Conservation (phyloP, 768 basidiomycete genomes). For the Phanerodontia chrysosporium region DNA sequence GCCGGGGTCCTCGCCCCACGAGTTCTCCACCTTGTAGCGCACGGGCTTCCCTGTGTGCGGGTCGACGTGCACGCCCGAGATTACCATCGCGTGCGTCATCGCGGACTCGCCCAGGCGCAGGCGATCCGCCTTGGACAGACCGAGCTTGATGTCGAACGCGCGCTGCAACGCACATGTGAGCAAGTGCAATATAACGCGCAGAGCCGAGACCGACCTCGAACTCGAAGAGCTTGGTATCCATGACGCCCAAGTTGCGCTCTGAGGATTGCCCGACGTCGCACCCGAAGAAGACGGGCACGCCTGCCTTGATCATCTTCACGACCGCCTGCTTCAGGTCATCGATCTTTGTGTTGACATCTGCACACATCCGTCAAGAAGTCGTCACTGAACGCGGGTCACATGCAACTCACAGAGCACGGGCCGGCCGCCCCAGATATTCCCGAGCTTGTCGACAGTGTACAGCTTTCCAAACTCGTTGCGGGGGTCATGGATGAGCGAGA, state of each 20-base stretch:
- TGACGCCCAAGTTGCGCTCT: conserved; percentile 66
- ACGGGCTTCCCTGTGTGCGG: conserved; percentile 58
- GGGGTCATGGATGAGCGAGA: conserved; percentile 95
- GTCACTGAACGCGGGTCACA: background rate
- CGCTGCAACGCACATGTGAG: conserved; percentile 35
- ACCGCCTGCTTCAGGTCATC: conserved; percentile 78
- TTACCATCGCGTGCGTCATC: conserved; percentile 98
- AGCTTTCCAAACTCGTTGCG: conserved; percentile 78
- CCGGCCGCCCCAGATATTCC: conserved; percentile 87
- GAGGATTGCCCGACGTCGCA: conserved; percentile 93
- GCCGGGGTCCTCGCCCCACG: conserved; percentile 77
- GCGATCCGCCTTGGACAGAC: conserved; percentile 81
- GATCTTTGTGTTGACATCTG: conserved; percentile 88
- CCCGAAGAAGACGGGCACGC: conserved; percentile 91
- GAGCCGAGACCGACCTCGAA: conserved; percentile 53
- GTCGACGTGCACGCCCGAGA: conserved; percentile 89
- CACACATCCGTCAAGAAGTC: background rate
- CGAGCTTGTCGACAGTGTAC: conserved; percentile 90
- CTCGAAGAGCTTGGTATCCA: conserved; percentile 82
- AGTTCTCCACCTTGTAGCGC: conserved; percentile 97
- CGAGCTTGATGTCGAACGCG: conserved; percentile 79
- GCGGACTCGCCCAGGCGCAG: conserved; percentile 77
- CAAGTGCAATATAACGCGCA: background rate
- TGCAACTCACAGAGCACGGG: conserved; percentile 74
- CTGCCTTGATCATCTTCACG: conserved; percentile 82